phyloP scores from a whole-genome alignment of 495 filamentous ascomycete species.

The Tricharina praecox region DNA sequence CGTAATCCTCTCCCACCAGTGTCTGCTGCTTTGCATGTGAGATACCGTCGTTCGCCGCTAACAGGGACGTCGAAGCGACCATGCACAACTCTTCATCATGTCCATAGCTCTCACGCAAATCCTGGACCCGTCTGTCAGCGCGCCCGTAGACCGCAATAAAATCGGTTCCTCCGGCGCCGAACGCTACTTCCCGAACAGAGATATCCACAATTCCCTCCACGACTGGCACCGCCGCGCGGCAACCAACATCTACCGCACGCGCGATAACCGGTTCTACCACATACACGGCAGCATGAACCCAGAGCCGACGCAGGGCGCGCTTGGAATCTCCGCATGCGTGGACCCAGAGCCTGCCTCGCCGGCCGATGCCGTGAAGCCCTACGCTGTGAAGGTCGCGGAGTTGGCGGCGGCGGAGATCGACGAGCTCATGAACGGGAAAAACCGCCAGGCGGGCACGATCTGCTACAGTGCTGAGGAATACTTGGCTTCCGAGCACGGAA shows the following conservation, averaged over 20 bases:
- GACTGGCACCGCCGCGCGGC: constrained; percentile 20
- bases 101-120: constrained; percentile 19
- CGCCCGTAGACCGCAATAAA: constrained; percentile 21
- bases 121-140: constrained; percentile 15
- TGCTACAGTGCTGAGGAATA: constrained; percentile 35
- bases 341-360: constrained; percentile 8
- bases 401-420: constrained; percentile 32
- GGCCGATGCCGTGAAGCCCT: constrained; percentile 21
- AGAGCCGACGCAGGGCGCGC: constrained; percentile 28
- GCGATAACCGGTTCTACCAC: constrained; percentile 37
- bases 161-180: not conserved
- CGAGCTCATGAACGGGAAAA: constrained; percentile 31
- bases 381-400: constrained; percentile 23
- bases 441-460: constrained; percentile 38
- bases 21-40: no score
- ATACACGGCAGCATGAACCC: constrained; percentile 38
- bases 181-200: not conserved
- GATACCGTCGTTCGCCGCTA: no score
- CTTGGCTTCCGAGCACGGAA: constrained; percentile 33
- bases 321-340: constrained; percentile 29
- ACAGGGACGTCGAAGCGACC: no score
- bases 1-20: no score
- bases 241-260: constrained; percentile 40
- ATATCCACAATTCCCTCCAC: not conserved
- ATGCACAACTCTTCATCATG: constrained; percentile 31